These are phyloP conservation scores for Cylindrotheca fusiformis DNA, from an alignment of 108 stramenopile species.

Conservation along the genomic window DNA sequence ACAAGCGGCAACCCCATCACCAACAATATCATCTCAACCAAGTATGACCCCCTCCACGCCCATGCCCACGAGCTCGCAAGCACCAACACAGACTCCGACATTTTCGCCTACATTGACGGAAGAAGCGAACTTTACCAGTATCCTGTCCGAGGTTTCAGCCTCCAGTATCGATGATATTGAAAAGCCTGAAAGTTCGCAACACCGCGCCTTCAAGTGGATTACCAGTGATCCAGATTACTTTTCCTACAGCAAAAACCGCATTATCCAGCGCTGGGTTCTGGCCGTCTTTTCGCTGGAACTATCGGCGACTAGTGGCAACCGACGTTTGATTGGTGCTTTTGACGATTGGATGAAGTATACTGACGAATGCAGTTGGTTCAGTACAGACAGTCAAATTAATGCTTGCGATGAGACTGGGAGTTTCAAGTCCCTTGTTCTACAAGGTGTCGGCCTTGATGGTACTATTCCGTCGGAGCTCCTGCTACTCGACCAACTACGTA, in stretches of 20 bases:
- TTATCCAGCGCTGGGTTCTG: conserved; percentile 31
- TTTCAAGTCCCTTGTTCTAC: conserved; percentile 9
- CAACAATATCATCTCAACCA: conserved; percentile 1
- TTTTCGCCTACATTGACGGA: conserved; percentile 5
- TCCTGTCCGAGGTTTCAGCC: neutral
- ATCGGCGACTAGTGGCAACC: neutral
- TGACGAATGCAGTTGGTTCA: conserved; percentile 34
- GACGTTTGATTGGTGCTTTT: neutral
- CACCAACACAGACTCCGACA: neutral
- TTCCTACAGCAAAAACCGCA: conserved; percentile 18
- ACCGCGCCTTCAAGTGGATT: conserved; percentile 18
- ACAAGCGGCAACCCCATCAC: neutral
- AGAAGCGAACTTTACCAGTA: neutral
- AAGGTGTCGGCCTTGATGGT: conserved; percentile 10
- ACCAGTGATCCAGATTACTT: conserved; percentile 18
- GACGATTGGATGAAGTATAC: conserved; percentile 26
- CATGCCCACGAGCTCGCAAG: neutral
- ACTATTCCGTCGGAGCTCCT: conserved; percentile 23
- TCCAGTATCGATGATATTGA: neutral
- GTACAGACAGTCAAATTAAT: neutral
- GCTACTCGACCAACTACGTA: conserved; percentile 21
- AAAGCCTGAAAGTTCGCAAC: conserved; percentile 11
- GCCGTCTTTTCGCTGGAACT: conserved; percentile 10
- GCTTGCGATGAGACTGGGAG: conserved; percentile 21
- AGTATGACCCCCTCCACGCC: neutral